Base-by-base conservation (phyloP, 352 stramenopile genomes). In the Saprolegnia parasitica region DNA sequence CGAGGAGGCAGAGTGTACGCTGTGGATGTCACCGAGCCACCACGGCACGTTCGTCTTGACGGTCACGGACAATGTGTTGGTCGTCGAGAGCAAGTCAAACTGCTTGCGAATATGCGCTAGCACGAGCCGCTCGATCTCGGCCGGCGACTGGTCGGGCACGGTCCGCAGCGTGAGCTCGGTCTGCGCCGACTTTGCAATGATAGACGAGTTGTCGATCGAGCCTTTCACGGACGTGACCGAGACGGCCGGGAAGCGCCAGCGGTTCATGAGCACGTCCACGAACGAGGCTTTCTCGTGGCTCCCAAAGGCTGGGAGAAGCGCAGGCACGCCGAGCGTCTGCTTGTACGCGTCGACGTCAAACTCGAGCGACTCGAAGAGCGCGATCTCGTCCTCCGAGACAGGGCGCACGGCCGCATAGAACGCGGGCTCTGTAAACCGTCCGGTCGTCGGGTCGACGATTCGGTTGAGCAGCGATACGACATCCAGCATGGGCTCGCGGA, bases 251-350 rank as follows among this genome's bases (percentile, higher is more conserved):
- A 66, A 68, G 13, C 66, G 56, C 66, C 66, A 72, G 11, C 66
- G 66, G 40, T 67, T 72, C 66, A 72, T 72, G n/a, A 72, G 56
- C 20, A 72, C 66, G 21, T 72, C 40, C 39, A 72, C 66, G 5
- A 29, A 20, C 9, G 60, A 56, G 4, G 56, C 23, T 15, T 66
- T 29, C 9, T n/a, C 56, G 29, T 68, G 10, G 46, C 18, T 23
- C 6, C 32, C 32, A 56, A 72, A 72, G 6, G 66, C 35, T 21
- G 66, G 66, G 0, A 66, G 29, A n/a, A 72, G 66, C 13, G 20
- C 46, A 8, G 52, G 40, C 13, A 72, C 60, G 21, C 66, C 66
- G 20, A 68, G 56, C 15, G 60, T 67, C 18, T 56, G 29, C 18
- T 47, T 45, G 42, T 72, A 72, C 11, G 56, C 58, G 13, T 72